Conservation (phyloP, 2,329 filamentous ascomycete species). For the Scedosporium boydii region DNA sequence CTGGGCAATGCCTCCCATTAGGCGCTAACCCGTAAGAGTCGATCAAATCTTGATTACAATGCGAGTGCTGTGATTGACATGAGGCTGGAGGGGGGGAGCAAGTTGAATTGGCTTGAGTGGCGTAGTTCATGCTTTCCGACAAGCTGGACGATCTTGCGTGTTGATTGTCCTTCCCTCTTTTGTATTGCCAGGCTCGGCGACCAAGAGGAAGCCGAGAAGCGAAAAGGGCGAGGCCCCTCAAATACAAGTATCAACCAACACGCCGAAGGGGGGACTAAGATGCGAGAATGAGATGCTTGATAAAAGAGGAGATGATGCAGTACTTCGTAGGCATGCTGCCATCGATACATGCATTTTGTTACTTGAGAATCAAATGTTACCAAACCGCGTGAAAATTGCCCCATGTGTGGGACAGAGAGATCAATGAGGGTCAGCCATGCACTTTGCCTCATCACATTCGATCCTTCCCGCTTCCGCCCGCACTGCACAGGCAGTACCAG, state of each 20-base stretch:
- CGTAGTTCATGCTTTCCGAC: not conserved
- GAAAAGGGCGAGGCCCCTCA: too few relatives aligned
- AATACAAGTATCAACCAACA: too few relatives aligned
- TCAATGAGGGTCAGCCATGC: not conserved
- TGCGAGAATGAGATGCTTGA: too few relatives aligned
- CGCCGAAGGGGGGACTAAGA: too few relatives aligned
- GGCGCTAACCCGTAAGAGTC: not conserved
- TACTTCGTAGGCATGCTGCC: not conserved
- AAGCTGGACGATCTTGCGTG: not conserved
- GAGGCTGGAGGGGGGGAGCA: not conserved
- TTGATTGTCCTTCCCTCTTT: too few relatives aligned
- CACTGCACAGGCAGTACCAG: not conserved
- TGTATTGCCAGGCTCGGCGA: too few relatives aligned
- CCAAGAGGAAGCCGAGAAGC: too few relatives aligned
- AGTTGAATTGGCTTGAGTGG: not conserved
- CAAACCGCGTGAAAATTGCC: not conserved
- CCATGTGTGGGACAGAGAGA: not conserved
- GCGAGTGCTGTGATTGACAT: not conserved
- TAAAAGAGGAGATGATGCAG: too few relatives aligned
- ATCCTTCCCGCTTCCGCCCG: not conserved
- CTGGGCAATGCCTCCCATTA: not conserved
- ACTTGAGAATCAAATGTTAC: not conserved
- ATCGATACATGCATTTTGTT: not conserved
- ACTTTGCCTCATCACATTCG: not conserved
- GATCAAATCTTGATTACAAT: constrained; percentile 1